These are phyloP conservation scores for Ceratocystis diversiconidia DNA, from an alignment of 2,329 filamentous ascomycete species.

Conservation along the genomic window DNA sequence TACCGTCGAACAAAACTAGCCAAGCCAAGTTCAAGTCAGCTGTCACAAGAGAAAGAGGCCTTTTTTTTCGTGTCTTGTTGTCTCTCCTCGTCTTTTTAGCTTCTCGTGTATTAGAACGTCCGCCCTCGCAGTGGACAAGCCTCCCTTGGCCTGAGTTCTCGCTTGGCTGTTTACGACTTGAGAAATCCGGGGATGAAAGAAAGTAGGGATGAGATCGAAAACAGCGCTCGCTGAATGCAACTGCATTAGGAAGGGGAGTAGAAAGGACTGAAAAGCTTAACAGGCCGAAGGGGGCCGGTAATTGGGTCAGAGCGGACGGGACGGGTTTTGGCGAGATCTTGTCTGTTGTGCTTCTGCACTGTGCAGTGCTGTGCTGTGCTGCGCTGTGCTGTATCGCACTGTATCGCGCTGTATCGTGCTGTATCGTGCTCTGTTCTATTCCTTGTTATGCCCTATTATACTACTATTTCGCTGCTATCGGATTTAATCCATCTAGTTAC, in stretches of 20 bases:
- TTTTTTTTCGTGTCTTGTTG: background rate
- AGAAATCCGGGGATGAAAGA: background rate
- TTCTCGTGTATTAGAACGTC: background rate
- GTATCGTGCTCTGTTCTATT: no score
- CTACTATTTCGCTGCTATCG: background rate
- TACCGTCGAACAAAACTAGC: background rate
- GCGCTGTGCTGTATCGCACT: no score
- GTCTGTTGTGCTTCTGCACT: background rate
- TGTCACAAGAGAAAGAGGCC: background rate
- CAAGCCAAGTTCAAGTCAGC: background rate
- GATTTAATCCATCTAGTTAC: background rate
- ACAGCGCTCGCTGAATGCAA: background rate
- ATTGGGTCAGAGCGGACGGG: background rate
- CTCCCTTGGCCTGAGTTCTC: background rate
- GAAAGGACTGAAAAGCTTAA: background rate
- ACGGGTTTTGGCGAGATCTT: background rate
- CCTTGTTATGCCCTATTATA: no score
- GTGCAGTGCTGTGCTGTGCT: no score
- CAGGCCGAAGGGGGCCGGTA: background rate
- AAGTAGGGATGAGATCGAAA: conserved; percentile 4
- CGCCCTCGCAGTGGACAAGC: background rate
- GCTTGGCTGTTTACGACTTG: background rate
- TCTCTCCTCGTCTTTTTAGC: background rate
- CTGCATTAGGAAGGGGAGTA: background rate
- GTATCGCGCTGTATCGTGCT: no score